Evolutionary conservation across 768 basidiomycete species (phyloP).

Genomic region (Psilocybe subaeruginosa): DNA sequence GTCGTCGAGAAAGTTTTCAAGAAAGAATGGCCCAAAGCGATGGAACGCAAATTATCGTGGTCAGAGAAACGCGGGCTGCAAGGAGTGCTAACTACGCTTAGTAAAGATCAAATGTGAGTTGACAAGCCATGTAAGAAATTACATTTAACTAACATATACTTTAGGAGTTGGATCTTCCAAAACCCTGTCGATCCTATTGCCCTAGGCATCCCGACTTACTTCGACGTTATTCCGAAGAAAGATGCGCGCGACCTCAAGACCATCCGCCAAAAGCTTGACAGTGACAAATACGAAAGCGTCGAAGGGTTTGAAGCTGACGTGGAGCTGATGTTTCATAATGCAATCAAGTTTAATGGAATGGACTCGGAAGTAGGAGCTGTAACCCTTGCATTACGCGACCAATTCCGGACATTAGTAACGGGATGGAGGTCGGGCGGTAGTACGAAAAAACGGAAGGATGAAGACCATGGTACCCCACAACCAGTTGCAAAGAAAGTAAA

Average conservation of each 20-base stretch:
- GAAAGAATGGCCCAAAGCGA: conserved; percentile 84
- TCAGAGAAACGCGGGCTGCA: conserved; percentile 81
- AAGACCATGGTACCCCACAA: conserved; percentile 63
- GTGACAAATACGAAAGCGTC: conserved; percentile 78
- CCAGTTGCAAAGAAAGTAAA: conserved; percentile 68
- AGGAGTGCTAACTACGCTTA: conserved; percentile 67
- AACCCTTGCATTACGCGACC: conserved; percentile 51
- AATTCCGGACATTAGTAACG: conserved; percentile 55
- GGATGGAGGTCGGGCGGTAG: conserved; percentile 47
- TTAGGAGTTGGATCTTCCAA: conserved; percentile 76
- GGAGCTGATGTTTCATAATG: conserved; percentile 87
- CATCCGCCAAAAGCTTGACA: conserved; percentile 80
- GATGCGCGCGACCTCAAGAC: conserved; percentile 86
- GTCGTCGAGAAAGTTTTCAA: conserved; percentile 75
- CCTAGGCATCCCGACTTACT: conserved; percentile 86
- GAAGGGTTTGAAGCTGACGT: conserved; percentile 86
- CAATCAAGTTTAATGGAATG: conserved; percentile 84
- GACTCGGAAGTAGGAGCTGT: conserved; percentile 79
- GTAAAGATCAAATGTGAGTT: conserved; percentile 68
- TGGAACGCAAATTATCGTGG: conserved; percentile 73
- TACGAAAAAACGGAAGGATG: conserved; percentile 77
- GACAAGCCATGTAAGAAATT: conserved; percentile 9
- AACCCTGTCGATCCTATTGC: conserved; percentile 88
- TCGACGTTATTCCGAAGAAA: conserved; percentile 81
- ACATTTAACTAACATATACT: conserved; percentile 13